These are phyloP conservation scores for Babesia microti DNA, from an alignment of 169 alveolate genomes.

Conservation along the genomic window DNA sequence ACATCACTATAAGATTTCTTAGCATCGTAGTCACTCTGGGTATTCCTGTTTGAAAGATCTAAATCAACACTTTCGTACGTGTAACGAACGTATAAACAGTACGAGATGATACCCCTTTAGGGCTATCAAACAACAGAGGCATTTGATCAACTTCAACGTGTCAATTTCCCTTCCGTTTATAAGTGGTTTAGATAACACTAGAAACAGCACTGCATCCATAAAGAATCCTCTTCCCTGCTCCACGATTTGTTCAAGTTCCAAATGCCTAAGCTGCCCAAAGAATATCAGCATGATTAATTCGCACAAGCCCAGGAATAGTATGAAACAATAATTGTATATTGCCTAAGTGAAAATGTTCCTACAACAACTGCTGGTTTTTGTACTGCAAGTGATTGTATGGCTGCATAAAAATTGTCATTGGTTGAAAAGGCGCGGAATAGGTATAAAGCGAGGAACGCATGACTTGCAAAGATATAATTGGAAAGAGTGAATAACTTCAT, in stretches of 20 bases:
- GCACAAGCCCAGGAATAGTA: conserved; percentile 43
- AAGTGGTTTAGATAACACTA: conserved; percentile 69
- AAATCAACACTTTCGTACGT: conserved; percentile 29
- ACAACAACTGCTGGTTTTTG: too few relatives aligned
- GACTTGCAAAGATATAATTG: too few relatives aligned
- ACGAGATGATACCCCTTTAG: conserved; percentile 67
- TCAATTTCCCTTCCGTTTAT: conserved; percentile 65
- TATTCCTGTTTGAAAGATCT: conserved; percentile 68
- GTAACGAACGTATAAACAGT: conserved; percentile 53
- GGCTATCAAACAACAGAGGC: conserved; percentile 50
- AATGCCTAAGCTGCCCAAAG: conserved; percentile 47
- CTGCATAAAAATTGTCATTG: too few relatives aligned
- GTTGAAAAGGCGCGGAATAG: too few relatives aligned
- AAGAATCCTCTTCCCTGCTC: conserved; percentile 69
- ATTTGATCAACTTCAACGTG: conserved; percentile 51
- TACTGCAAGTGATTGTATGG: too few relatives aligned
- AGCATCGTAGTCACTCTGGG: conserved; percentile 55
- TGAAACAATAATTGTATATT: conserved; percentile 48
- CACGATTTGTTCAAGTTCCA: conserved; percentile 61
- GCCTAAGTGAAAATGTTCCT: conserved; percentile 9
- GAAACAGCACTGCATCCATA: conserved; percentile 67
- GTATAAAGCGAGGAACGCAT: too few relatives aligned
- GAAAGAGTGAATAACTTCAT: too few relatives aligned
- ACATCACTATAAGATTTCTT: conserved; percentile 35
- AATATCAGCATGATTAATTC: conserved; percentile 32